Evolutionary conservation across 352 stramenopile genomes (phyloP), one percentile per base, ranked within the genome.

Genomic region (Phytophthora meadii): DNA sequence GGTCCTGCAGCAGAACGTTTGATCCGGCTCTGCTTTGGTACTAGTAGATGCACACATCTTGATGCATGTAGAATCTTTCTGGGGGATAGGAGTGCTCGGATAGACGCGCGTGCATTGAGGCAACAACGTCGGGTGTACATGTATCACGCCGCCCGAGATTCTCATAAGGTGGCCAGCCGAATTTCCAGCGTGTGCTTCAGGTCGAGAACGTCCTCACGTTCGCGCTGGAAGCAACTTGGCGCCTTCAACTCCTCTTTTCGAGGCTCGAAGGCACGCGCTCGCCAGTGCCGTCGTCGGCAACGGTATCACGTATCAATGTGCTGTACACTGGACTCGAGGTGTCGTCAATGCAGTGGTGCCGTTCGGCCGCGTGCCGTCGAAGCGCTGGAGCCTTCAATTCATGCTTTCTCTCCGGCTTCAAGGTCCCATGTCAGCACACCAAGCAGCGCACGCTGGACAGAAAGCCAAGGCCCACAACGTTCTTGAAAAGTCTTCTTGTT

Each of bases 251-350:
- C 32, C 22, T 34, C 28, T 5, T 11, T 34, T 11, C 28, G 8
- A 34, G 30, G 30, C 6, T 34, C 11, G 12, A 25, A 47, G 50
- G 22, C 50, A 57, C 50, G 50, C 50, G 50, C 30, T 57, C 7
- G 50, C 36, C 34, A 22, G 22, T 22, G 36, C 46, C 40, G 40
- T 6, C 40, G 40, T 46, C 17, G 40, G 40, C 34, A 36, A 14
- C 14, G 34, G 22, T 45, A 39, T 8, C 50, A 37, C 50, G 24
- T 57, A 27, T 47, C 34, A 39, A 39, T 57, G 36, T 15, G 30
- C 50, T 12, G 22, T 10, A 7, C 22, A 46, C 50, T 47, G 19
- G 24, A 57, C 17, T 44, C 22, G 34, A 57, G 39, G 51, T 58
- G 15, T 58, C 51, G 50, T 37, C 34, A 47, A 47, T 57, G 19